Evolutionary conservation across 78 protist genomes (phyloP).

Genomic region (Monocercomonoides exilis): DNA sequence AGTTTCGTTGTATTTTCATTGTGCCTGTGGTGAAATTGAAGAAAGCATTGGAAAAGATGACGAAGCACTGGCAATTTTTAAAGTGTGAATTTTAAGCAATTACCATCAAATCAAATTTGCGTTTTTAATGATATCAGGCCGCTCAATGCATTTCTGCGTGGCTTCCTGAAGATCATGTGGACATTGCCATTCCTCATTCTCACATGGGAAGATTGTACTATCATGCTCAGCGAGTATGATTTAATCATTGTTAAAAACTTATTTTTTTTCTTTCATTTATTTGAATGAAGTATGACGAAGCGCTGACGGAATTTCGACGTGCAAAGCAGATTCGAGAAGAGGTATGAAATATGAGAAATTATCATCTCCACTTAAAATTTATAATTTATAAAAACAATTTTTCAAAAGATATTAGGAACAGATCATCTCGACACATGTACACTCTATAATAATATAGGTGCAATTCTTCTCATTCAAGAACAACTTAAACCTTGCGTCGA

Average conservation of each 20-base stretch:
- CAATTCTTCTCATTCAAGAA: not conserved
- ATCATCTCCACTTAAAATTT: slow-evolving; percentile 1
- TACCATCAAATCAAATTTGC: no score
- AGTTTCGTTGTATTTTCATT: not conserved
- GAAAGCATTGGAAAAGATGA: not conserved
- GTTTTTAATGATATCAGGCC: no score
- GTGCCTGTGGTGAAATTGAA: not conserved
- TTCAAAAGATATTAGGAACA: not conserved
- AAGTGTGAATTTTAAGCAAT: not conserved
- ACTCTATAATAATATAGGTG: not conserved
- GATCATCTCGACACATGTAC: not conserved
- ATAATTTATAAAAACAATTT: not conserved
- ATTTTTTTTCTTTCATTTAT: not conserved
- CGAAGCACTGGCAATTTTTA: not conserved
- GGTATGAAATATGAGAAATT: no score
- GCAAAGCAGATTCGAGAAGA: not conserved
- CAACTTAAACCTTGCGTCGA: not conserved
- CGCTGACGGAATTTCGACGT: not conserved
- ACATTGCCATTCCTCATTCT: not conserved
- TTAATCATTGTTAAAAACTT: no score
- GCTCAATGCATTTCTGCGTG: not conserved
- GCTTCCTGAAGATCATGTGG: not conserved
- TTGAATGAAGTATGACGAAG: not conserved
- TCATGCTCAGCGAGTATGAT: not conserved
- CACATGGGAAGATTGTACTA: not conserved